Percentiles rank a stretch among this genome's conserved stretches.
phyloP scores from a whole-genome alignment of 306 rosid genomes.

The Cucumis hystrix region DNA sequence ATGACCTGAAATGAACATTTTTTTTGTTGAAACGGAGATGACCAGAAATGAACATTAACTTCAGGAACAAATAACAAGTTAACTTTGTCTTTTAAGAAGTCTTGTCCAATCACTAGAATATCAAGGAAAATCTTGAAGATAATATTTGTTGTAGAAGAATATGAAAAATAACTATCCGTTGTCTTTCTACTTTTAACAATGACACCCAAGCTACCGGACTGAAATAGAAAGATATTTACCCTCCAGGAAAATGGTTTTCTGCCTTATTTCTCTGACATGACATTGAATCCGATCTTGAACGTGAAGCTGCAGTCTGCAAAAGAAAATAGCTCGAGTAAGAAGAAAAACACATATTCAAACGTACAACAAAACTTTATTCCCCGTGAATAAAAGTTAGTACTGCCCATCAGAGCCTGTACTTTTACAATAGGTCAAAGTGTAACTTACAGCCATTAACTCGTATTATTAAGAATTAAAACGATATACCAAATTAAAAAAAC shows the following conservation, averaged over 20 bases:
- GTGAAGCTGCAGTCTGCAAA: conserved; percentile 30
- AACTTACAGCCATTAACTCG: background rate
- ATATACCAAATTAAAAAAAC: background rate
- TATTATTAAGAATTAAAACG: background rate
- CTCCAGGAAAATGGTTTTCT: conserved; percentile 13
- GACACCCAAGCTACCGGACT: background rate
- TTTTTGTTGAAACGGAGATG: too few relatives aligned
- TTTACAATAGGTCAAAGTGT: background rate
- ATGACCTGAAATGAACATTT: conserved; percentile 15
- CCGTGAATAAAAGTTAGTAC: background rate
- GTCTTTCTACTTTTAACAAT: background rate
- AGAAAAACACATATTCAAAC: background rate
- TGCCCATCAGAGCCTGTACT: background rate
- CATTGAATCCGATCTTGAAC: conserved; percentile 20
- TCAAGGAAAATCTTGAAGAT: background rate
- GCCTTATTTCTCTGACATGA: conserved; percentile 22
- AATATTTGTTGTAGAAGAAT: background rate
- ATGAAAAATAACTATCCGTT: background rate
- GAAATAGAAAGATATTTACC: background rate
- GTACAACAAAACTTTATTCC: background rate
- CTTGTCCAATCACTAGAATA: background rate
- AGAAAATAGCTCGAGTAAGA: conserved; percentile 8
- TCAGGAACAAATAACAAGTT: conserved; percentile 5
- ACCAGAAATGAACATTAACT: conserved; percentile 10
- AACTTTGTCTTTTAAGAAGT: background rate